Evolutionary conservation across 768 basidiomycete species (phyloP), one percentile per base, ranked within the genome.

Genomic region (Pleurotus platypus): DNA sequence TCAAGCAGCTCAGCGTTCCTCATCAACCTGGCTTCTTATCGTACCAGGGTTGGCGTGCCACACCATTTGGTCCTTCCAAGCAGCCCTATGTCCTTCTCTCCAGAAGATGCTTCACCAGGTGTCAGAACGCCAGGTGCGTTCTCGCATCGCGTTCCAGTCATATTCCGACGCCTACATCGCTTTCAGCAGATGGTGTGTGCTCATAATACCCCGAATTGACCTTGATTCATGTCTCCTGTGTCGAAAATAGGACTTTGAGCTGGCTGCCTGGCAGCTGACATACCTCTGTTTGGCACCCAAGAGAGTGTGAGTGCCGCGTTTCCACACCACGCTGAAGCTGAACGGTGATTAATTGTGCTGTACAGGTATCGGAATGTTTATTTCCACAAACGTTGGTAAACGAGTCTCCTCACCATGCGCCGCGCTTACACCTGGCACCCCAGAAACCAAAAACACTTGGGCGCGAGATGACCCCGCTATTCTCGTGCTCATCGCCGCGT

Each of bases 381-480:
- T 69, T 97, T 95, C 67, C 95, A 97, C 74, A 95, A 95, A 73
- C 92, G 95, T 95, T 67, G 66, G 87, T 72, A 20, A 24, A 35
- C 30, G 30, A 35, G 4, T 35, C 30, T 35, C 30, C 9, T 35
- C 30, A 35, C 2, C 30, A 35, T 35, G 9, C 30, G 8, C 30
- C 30, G 9, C 30, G 27, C 26, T 46, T 5, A 40, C 2, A 9
- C 37, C n/a, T 0, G 24, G 48, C 5, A 18, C 16, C 4, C 60
- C 72, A 91, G 94, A 98, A 78, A 98, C 95, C 16, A 98, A 97
- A 79, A 97, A 98, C 69, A 93, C 90, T 13, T 98, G 95, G 95
- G 94, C 95, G 16, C 79, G 96, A 69, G 96, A 98, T 70, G 96
- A 98, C 67, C 96, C 96, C 18, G 96, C 96, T 24, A 94, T 97